Evolutionary conservation across 768 basidiomycete genomes (phyloP).

Genomic region (Mycena belliarum): DNA sequence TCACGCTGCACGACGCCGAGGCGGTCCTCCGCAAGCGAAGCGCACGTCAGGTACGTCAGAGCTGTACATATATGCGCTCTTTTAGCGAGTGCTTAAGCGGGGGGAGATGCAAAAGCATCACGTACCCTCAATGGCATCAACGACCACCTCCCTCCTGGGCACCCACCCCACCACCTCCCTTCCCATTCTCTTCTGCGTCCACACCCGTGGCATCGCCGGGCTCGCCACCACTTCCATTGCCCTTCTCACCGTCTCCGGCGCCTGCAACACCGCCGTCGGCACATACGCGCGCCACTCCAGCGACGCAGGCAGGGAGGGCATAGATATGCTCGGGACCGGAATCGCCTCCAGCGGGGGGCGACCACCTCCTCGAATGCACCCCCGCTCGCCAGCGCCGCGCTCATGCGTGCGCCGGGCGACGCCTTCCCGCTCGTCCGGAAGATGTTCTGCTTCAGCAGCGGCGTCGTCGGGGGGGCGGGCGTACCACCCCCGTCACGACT

Average conservation of each 20-base stretch:
- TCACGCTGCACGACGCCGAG: slow-evolving; percentile 86
- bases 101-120: slow-evolving; percentile 11
- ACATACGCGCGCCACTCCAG: too few species aligned
- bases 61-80: too few species aligned
- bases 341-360: slow-evolving; percentile 28
- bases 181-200: slow-evolving; percentile 55
- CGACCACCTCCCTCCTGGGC: slow-evolving; percentile 64
- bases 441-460: slow-evolving; percentile 44
- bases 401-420: slow-evolving; percentile 56
- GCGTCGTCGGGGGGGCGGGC: slow-evolving; percentile 15
- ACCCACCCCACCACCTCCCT: slow-evolving; percentile 54
- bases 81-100: too few species aligned
- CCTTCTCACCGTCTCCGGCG: too few species aligned
- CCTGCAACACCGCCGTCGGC: too few species aligned
- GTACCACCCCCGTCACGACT: too few species aligned
- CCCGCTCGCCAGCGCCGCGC: slow-evolving; percentile 62
- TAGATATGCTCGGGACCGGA: slow-evolving; percentile 35
- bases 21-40: slow-evolving; percentile 76
- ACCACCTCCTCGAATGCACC: slow-evolving; percentile 54
- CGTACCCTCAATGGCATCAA: slow-evolving; percentile 62
- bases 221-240: too few species aligned
- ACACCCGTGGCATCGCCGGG: slow-evolving; percentile 44
- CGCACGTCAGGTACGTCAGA: slow-evolving; percentile 64
- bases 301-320: too few species aligned
- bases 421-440: slow-evolving; percentile 39